phyloP scores from a whole-genome alignment of 2,329 filamentous ascomycete genomes.

The Zasmidium cellare region DNA sequence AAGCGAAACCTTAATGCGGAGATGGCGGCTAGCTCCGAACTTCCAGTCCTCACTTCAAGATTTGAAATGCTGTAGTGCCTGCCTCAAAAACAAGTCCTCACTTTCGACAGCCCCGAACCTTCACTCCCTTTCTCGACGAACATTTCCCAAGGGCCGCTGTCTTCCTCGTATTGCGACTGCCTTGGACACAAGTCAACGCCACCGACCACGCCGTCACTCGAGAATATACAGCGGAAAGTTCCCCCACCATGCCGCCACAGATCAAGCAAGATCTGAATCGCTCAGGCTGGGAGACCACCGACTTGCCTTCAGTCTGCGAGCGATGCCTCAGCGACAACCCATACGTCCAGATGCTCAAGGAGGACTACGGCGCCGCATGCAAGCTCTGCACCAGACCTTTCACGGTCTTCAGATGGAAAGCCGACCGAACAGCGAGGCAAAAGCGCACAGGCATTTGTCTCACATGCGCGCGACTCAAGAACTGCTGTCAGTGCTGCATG shows the following conservation, averaged over 20 bases:
- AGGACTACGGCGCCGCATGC: slow-evolving; percentile 77
- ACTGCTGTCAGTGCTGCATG: slow-evolving; percentile 99
- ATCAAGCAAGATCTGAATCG: slow-evolving; percentile 96
- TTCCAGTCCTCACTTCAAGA: too few species aligned
- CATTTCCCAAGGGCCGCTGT: too few species aligned
- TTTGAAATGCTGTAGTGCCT: too few species aligned
- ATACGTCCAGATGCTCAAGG: slow-evolving; percentile 98
- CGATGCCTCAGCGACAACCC: slow-evolving; percentile 94
- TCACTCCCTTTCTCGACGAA: too few species aligned
- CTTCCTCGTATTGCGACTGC: too few species aligned
- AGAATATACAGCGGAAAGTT: background rate
- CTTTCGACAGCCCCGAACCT: too few species aligned
- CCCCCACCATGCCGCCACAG: slow-evolving; percentile 70
- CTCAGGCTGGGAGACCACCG: slow-evolving; percentile 92
- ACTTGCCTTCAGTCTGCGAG: slow-evolving; percentile 87
- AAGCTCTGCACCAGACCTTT: slow-evolving; percentile 88
- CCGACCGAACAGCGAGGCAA: slow-evolving; percentile 85
- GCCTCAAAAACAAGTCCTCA: too few species aligned
- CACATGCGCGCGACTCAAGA: slow-evolving; percentile 94
- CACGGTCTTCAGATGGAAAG: slow-evolving; percentile 93
- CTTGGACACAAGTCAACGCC: too few species aligned
- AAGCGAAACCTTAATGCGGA: too few species aligned
- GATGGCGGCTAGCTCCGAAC: too few species aligned
- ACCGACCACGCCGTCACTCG: too few species aligned
- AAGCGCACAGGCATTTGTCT: slow-evolving; percentile 95